These are phyloP conservation scores for Cercospora sesami DNA, from an alignment of 2,329 filamentous ascomycete species.

Conservation along the genomic window DNA sequence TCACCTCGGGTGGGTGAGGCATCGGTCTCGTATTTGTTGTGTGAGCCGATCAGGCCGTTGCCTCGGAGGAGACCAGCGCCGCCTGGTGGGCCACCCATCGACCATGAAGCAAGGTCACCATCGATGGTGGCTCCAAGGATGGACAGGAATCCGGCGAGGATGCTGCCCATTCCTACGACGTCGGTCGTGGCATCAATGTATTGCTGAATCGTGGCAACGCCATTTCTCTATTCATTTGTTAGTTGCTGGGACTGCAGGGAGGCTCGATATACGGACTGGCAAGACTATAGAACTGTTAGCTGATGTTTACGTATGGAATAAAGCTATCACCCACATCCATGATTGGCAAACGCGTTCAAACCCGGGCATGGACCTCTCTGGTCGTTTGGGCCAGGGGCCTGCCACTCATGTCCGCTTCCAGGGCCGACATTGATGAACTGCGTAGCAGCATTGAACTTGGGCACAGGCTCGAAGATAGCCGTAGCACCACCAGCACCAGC, in stretches of 20 bases:
- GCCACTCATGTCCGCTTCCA: slow-evolving; percentile 32
- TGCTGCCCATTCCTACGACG: slow-evolving; percentile 40
- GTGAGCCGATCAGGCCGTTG: slow-evolving; percentile 32
- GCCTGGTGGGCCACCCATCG: slow-evolving; percentile 35
- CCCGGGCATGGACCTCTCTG: slow-evolving; percentile 37
- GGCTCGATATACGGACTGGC: neutral
- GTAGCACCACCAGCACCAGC: slow-evolving; percentile 24
- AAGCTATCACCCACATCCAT: neutral
- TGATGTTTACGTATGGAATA: neutral
- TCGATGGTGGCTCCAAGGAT: slow-evolving; percentile 38
- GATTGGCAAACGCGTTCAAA: slow-evolving; percentile 37
- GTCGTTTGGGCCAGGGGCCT: slow-evolving; percentile 32
- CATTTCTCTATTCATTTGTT: slow-evolving; percentile 29
- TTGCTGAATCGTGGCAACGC: slow-evolving; percentile 36
- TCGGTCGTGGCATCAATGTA: slow-evolving; percentile 34
- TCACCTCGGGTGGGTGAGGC: slow-evolving; percentile 39
- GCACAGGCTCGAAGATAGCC: slow-evolving; percentile 27
- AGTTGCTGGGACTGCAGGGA: neutral
- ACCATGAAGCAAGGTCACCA: slow-evolving; percentile 36
- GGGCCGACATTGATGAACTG: slow-evolving; percentile 31
- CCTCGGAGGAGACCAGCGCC: slow-evolving; percentile 19
- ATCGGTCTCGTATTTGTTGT: slow-evolving; percentile 42
- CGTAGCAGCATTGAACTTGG: slow-evolving; percentile 31
- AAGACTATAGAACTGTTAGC: neutral
- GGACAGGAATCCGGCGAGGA: slow-evolving; percentile 38